Percentiles rank a stretch among this genome's conserved stretches.
These are phyloP conservation scores for Oryza coarctata DNA, from an alignment of 176 grass and related monocot genomes.

Conservation along the genomic window DNA sequence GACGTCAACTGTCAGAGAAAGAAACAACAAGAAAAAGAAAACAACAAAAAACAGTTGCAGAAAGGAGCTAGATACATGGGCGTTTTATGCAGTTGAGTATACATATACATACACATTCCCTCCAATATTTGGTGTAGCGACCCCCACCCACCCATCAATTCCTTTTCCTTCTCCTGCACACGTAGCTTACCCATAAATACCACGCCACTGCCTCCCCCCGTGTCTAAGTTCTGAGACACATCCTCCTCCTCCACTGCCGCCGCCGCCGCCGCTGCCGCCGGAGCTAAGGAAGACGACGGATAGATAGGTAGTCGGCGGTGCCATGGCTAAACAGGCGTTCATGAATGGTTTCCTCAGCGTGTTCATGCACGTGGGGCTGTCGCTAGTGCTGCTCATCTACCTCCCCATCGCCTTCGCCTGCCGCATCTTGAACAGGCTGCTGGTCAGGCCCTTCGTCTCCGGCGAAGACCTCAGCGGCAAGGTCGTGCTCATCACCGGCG, in stretches of 20 bases:
- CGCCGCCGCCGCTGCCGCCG: neutral
- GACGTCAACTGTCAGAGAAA: too few species aligned
- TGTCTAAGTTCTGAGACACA: neutral
- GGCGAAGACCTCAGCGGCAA: constrained; percentile 73
- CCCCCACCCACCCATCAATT: constrained; percentile 31
- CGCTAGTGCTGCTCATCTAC: constrained; percentile 60
- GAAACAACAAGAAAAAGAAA: neutral
- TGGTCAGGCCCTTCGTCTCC: constrained; percentile 49
- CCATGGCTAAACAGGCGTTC: constrained; percentile 36
- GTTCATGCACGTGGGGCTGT: constrained; percentile 54
- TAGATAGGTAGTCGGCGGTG: too few species aligned
- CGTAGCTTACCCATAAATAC: constrained; percentile 20
- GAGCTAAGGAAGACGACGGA: neutral
- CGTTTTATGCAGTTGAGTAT: neutral
- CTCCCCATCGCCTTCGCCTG: constrained; percentile 54
- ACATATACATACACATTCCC: too few species aligned
- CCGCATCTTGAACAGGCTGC: constrained; percentile 34
- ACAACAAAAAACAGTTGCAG: neutral
- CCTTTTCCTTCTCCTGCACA: neutral
- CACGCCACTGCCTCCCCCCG: neutral
- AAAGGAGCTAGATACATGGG: neutral
- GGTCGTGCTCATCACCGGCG: constrained; percentile 82
- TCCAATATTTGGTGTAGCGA: constrained; percentile 13
- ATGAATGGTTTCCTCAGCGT: constrained; percentile 45
- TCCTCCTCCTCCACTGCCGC: neutral